Conservation (phyloP, 495 filamentous ascomycete genomes). For the Ascobolus immersus region DNA sequence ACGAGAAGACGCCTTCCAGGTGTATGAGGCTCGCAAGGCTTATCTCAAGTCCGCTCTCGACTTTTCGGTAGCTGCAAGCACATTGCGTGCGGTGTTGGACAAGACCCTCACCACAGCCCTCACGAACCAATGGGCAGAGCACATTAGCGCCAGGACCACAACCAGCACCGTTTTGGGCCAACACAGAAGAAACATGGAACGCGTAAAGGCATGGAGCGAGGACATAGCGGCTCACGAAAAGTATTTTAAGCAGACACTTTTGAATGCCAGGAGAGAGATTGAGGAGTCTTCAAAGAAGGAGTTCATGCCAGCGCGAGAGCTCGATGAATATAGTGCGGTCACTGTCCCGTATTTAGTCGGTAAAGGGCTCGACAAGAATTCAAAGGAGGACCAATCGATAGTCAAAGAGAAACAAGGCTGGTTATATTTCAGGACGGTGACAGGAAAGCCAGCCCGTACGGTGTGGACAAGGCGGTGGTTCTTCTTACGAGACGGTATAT, state of each 20-base stretch:
- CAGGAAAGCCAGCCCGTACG: slow-evolving; percentile 68
- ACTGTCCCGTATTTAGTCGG: slow-evolving; percentile 67
- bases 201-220: slow-evolving; percentile 70
- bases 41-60: slow-evolving; percentile 86
- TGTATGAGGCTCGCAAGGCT: slow-evolving; percentile 75
- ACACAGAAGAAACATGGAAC: slow-evolving; percentile 55
- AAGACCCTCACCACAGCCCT: slow-evolving; percentile 62
- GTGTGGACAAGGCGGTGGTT: slow-evolving; percentile 83
- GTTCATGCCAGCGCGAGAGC: slow-evolving; percentile 57
- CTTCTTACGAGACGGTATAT: slow-evolving; percentile 81
- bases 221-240: slow-evolving; percentile 73
- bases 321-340: slow-evolving; percentile 73
- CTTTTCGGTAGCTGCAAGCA: slow-evolving; percentile 65
- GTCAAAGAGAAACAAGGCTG: slow-evolving; percentile 70
- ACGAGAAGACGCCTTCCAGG: slow-evolving; percentile 82
- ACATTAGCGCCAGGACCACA: slow-evolving; percentile 37
- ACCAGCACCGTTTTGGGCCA: slow-evolving; percentile 31
- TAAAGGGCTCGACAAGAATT: slow-evolving; percentile 30
- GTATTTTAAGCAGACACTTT: slow-evolving; percentile 52
- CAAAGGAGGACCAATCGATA: slow-evolving; percentile 5
- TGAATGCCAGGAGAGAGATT: slow-evolving; percentile 53
- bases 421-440: slow-evolving; percentile 58
- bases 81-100: slow-evolving; percentile 56
- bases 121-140: slow-evolving; percentile 64
- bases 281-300: slow-evolving; percentile 48